Base-by-base conservation (phyloP, 805 yeast species). In the Pichia occidentalis region DNA sequence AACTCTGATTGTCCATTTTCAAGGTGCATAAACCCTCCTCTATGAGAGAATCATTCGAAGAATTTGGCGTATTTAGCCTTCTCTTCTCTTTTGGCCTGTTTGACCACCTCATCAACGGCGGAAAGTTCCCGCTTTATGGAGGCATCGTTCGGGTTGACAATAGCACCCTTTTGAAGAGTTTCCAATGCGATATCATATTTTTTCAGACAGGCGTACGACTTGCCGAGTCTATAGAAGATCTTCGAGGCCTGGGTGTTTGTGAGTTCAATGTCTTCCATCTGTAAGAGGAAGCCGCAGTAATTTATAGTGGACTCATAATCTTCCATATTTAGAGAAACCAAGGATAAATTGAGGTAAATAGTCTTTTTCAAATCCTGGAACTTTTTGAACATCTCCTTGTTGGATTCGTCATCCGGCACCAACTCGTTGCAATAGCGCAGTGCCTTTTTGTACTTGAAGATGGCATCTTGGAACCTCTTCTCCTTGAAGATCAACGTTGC, bases 351-450 rank as follows among this genome's bases (percentile, higher is more conserved):
- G 44, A 74, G 57, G 46, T 70, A 75, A 7, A 73, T 33, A 9
- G 65, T 70, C 56, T 68, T 71, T 50, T 73, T 73, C 45, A 73
- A 53, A 3, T 66, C 71, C 24, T 61, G 49, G 52, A 77, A 83
- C 45, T 72, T 70, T 4, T 48, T 47, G 46, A 61, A 67, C 57
- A 69, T 64, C 16, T 70, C 73, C 11, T 75, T 70, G 47, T 79
- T 80, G 20, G 70, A 69, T 31, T 79, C 87, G 24, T 61, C 59
- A 49, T 82, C 92, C 0, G 94, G 92, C 12, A 79, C 66, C 47
- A 70, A 73, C 56, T 81, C 90, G 65, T 78, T 77, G 24, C 80
- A 71, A 49, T 83, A 84, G 42, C 86, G 63, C 37, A 81, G 56
- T 9, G 85, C 68, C 54, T 84, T 84, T 27, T 55, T 63, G 54